A percentile compares a stretch with the other conserved stretches of the same genome.
phyloP scores from a whole-genome alignment of 148 eudicot genomes.

The Salicornia ramosissima region DNA sequence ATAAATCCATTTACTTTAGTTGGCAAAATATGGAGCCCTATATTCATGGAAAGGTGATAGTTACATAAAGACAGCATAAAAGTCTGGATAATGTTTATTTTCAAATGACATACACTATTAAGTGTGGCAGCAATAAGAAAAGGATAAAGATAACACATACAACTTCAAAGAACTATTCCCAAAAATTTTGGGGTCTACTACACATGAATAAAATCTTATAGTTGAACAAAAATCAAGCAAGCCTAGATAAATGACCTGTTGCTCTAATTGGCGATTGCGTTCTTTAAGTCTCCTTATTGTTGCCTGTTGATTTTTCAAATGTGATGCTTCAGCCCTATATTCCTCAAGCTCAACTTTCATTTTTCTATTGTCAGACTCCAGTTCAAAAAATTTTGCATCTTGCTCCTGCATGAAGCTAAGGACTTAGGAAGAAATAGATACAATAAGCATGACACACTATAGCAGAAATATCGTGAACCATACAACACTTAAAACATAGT shows the following conservation, averaged over 20 bases:
- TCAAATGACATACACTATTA: background rate
- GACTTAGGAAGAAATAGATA: constrained; percentile 7
- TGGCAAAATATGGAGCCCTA: background rate
- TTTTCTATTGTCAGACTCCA: constrained; percentile 89
- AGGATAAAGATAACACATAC: background rate
- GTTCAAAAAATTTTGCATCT: constrained; percentile 65
- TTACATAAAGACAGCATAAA: background rate
- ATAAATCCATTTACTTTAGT: background rate
- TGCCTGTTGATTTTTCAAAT: constrained; percentile 97
- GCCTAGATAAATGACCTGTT: constrained; percentile 50
- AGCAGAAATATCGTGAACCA: background rate
- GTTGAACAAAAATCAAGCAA: background rate
- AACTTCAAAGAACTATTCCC: no score
- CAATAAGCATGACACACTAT: background rate
- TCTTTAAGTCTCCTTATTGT: constrained; percentile 98
- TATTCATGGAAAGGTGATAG: background rate
- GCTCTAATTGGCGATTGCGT: constrained; percentile 89
- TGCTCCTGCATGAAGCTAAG: constrained; percentile 55
- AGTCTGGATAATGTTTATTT: background rate
- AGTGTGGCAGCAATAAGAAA: background rate
- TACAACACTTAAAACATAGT: background rate
- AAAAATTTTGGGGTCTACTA: no score
- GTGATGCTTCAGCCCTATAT: constrained; percentile 87
- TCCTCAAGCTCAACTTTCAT: constrained; percentile 99
- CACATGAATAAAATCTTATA: no score